phyloP scores from a whole-genome alignment of 2,329 filamentous ascomycete genomes.

The Aaosphaeria arxii region DNA sequence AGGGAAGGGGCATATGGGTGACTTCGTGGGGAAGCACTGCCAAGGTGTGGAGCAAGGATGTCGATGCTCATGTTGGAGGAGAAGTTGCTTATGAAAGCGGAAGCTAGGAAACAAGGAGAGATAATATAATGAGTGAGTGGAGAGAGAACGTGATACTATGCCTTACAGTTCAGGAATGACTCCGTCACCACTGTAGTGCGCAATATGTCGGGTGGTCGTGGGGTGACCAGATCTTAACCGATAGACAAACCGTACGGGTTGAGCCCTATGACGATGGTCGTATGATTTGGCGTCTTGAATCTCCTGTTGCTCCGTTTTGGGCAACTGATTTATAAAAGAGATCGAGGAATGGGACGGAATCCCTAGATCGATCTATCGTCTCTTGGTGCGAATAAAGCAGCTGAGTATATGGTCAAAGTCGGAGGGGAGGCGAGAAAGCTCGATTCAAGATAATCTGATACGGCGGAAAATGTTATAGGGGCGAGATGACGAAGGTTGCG shows the following conservation, averaged over 20 bases:
- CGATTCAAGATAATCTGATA: constrained; percentile 2
- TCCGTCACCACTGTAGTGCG: constrained; percentile 28
- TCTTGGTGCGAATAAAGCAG: too few relatives aligned
- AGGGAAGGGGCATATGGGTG: constrained; percentile 67
- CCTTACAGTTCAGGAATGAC: constrained; percentile 35
- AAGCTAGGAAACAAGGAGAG: constrained; percentile 15
- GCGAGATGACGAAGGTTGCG: constrained; percentile 24
- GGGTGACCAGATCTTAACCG: constrained; percentile 39
- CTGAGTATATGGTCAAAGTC: not conserved
- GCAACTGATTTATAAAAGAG: constrained; percentile 8
- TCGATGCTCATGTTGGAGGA: constrained; percentile 38
- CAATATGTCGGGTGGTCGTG: constrained; percentile 37
- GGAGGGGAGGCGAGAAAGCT: not conserved
- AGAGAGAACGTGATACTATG: constrained; percentile 23
- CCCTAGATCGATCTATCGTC: not conserved
- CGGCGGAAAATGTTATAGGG: constrained; percentile 13
- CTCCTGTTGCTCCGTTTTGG: constrained; percentile 19
- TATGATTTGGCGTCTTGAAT: constrained; percentile 25
- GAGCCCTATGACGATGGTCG: constrained; percentile 32
- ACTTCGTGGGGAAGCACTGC: constrained; percentile 33
- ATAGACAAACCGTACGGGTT: constrained; percentile 38
- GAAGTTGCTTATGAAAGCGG: constrained; percentile 18
- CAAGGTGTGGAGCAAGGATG: constrained; percentile 29
- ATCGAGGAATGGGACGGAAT: constrained; percentile 4
- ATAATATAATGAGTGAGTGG: constrained; percentile 30